Evolutionary conservation across 2,329 filamentous ascomycete species (phyloP).

Genomic region (Ophiocordyceps australis): DNA sequence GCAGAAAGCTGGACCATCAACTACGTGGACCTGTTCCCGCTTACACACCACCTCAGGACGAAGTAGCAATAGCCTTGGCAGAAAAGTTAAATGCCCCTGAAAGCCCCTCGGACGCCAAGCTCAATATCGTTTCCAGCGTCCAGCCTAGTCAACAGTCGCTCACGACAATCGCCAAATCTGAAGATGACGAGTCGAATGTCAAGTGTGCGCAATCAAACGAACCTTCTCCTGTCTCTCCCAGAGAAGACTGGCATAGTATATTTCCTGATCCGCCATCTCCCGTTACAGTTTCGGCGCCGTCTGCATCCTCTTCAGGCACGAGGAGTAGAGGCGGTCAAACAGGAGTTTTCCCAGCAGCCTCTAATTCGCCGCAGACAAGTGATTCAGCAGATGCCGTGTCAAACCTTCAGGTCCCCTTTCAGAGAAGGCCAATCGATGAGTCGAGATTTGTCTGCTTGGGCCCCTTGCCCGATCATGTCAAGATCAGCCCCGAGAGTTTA

Average conservation of each 20-base stretch:
- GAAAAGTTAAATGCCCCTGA: conserved; percentile 11
- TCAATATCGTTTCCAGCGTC: conserved; percentile 3
- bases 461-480: conserved; percentile 28
- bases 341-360: too few relatives aligned
- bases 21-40: conserved; percentile 29
- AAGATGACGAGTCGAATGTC: conserved; percentile 6
- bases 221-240: conserved; percentile 20
- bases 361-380: too few relatives aligned
- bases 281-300: conserved; percentile 13
- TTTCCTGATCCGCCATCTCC: conserved; percentile 22
- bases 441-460: conserved; percentile 35
- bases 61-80: conserved; percentile 6
- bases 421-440: conserved; percentile 31
- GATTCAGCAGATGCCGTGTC: too few relatives aligned
- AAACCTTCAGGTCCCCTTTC: conserved; percentile 11
- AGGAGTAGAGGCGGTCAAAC: conserved; percentile 4
- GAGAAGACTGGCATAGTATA: conserved; percentile 17
- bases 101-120: conserved; percentile 1
- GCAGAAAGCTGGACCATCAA: conserved; percentile 30
- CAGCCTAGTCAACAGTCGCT: conserved; percentile 4
- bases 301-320: conserved; percentile 6
- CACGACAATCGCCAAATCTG: conserved; percentile 6
- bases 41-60: conserved; percentile 23
- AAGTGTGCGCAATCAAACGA: conserved; percentile 17
- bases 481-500: conserved; percentile 7